These are phyloP conservation scores for Coemansia sp. DNA, from an alignment of 192 early-diverging fungal genomes.

Conservation along the genomic window DNA sequence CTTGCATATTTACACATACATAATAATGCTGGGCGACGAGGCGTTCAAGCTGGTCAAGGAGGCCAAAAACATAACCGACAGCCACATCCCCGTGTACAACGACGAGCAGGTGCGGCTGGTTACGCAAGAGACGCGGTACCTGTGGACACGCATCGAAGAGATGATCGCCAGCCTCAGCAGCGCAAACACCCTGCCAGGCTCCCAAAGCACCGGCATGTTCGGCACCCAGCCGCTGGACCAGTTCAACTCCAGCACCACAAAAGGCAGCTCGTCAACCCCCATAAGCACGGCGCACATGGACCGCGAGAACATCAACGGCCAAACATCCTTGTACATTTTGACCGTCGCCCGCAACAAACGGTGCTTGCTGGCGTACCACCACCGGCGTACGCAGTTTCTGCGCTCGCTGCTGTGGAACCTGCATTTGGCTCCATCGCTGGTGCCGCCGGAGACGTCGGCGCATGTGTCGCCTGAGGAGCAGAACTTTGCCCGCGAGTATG, in stretches of 20 bases:
- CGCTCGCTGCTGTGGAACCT: constrained; percentile 60
- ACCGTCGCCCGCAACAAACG: constrained; percentile 79
- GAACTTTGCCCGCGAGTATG: constrained; percentile 58
- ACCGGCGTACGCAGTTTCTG: constrained; percentile 67
- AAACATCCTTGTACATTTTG: constrained; percentile 36
- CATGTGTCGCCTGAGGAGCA: constrained; percentile 40
- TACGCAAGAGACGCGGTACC: constrained; percentile 71
- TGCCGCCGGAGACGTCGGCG: constrained; percentile 14
- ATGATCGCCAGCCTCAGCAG: constrained; percentile 43
- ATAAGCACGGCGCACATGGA: constrained; percentile 6
- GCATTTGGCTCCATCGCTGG: constrained; percentile 46
- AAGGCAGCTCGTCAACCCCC: background rate
- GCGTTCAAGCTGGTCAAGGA: constrained; percentile 77
- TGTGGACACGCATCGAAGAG: constrained; percentile 57
- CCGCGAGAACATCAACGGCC: constrained; percentile 29
- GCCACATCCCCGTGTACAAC: constrained; percentile 76
- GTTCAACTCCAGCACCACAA: background rate
- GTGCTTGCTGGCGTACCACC: constrained; percentile 86
- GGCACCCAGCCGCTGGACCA: no score
- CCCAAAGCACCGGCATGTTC: no score
- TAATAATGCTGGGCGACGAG: constrained; percentile 71
- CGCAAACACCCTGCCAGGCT: background rate
- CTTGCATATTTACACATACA: background rate
- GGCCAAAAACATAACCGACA: constrained; percentile 68
- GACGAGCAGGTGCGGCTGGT: constrained; percentile 77